phyloP scores from a whole-genome alignment of 345 rosid species.

The Salix suchowensis region DNA sequence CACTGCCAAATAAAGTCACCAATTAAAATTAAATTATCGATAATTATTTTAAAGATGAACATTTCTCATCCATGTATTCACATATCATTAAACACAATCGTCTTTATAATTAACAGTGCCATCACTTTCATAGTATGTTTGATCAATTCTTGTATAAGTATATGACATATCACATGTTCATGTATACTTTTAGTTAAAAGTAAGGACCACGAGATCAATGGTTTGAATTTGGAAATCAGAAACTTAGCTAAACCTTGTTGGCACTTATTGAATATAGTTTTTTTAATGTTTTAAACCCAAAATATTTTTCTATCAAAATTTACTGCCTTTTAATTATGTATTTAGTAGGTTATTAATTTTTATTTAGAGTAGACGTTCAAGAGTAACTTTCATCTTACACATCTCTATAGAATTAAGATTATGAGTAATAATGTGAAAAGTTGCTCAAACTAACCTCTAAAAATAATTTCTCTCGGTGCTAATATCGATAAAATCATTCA shows the following conservation, averaged over 20 bases:
- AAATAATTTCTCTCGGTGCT: neutral
- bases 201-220: neutral
- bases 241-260: neutral
- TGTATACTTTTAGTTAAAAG: no score
- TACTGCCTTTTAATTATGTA: neutral
- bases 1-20: no score
- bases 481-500: neutral
- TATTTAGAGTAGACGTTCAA: neutral
- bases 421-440: no score
- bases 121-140: neutral
- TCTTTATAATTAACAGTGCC: no score
- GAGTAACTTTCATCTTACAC: neutral
- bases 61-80: no score
- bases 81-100: neutral
- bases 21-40: no score
- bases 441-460: neutral
- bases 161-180: constrained; percentile 1
- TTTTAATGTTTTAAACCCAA: no score
- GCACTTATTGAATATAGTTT: neutral
- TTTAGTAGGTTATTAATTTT: neutral
- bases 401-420: no score
- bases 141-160: neutral
- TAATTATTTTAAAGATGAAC: no score
- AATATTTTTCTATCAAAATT: no score
- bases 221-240: neutral